phyloP scores from a whole-genome alignment of 345 rosid species.

The Syzygium jambos region DNA sequence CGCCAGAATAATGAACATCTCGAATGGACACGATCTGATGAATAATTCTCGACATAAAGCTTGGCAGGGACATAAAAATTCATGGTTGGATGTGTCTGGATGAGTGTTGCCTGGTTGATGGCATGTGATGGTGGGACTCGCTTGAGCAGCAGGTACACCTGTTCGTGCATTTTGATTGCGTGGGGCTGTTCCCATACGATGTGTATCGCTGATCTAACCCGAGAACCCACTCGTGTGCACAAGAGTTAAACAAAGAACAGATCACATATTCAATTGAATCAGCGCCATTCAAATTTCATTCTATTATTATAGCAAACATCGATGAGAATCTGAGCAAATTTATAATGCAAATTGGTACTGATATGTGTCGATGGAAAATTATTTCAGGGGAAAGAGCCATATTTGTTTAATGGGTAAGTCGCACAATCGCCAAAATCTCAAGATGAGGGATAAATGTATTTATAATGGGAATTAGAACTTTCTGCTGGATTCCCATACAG shows the following conservation, averaged over 20 bases:
- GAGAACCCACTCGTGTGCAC: neutral
- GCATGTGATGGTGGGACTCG: neutral
- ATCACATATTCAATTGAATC: neutral
- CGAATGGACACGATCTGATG: neutral
- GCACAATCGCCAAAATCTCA: neutral
- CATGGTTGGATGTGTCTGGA: neutral
- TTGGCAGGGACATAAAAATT: neutral
- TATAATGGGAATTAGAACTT: neutral
- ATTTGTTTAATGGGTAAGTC: neutral
- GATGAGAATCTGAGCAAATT: neutral
- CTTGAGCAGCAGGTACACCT: constrained; percentile 3
- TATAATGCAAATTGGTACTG: neutral
- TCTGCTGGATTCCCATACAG: neutral
- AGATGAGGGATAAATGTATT: neutral
- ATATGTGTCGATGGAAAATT: neutral
- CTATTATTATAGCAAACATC: neutral
- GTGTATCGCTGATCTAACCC: neutral
- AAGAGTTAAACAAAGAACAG: neutral
- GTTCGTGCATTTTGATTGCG: neutral
- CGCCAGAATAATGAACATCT: neutral
- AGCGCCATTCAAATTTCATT: neutral
- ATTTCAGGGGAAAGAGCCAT: neutral
- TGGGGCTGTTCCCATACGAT: constrained; percentile 2
- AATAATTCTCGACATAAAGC: neutral
- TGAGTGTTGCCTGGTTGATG: neutral